Base-by-base conservation (phyloP, 2,329 filamentous ascomycete species). In the Colletotrichum trifolii region DNA sequence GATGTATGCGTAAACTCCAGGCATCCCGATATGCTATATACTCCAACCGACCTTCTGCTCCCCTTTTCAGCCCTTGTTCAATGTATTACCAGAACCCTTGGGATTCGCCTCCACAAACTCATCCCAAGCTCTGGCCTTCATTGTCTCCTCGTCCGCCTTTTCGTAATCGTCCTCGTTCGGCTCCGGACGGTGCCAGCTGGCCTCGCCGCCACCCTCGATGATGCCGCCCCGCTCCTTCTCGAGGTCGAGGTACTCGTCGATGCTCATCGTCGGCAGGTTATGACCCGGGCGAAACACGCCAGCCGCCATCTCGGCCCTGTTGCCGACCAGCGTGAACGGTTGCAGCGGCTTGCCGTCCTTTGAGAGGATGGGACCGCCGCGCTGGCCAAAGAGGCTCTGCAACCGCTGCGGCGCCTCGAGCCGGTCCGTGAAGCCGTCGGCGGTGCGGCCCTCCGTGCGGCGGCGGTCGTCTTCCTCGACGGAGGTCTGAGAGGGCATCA, bases 241-340 rank as follows among this genome's bases (percentile, higher is more conserved):
- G 77, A 98, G 95, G 56, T 96, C 96, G 13, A 99, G 83, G 74
- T 98, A 99, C 80, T 99, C 96, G 71, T 99, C 96, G 67, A 99
- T 97, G 2, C 89, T 92, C 96, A 99, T 98, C 3, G 96, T 98
- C 1, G 96, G 96, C 64, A 99, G 81, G 78, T 93, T 97, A 76
- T 99, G 96, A 8, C 96, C 93, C 0, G 93, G 88, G 60, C 92
- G 86, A 78, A 99, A 99, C 0, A 99, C 95, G 3, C 91, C 91
- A 64, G 89, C 84, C 66, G 89, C 87, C 64, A 97, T 78, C 67
- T 93, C 89, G 67, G 93, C 88, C 42, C 96, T 87, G 69, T 85
- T 90, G 64, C 91, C 90, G 5, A 96, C 83, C 25, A 99, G 83
- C 1, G 94, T 97, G 73, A 99, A 98, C 0, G 95, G 95, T 71